phyloP scores from a whole-genome alignment of 768 basidiomycete genomes.

The Clathrus columnatus region DNA sequence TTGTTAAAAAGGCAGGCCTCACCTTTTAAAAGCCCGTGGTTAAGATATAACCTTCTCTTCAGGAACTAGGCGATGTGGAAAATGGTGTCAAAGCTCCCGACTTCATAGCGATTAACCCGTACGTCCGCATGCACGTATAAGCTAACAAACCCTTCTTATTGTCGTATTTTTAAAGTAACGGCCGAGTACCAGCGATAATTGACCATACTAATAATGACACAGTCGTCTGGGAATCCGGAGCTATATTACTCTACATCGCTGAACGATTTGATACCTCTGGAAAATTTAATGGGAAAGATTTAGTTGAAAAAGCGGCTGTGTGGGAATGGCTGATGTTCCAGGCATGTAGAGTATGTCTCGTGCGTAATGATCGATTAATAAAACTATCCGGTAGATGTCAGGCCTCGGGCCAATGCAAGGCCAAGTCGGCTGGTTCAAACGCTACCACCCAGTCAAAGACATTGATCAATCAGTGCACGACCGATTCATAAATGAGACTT shows the following conservation, averaged over 20 bases:
- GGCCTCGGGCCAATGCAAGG: conserved; percentile 5
- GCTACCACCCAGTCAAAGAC: conserved; percentile 13
- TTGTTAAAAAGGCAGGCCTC: background rate
- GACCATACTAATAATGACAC: conserved; percentile 52
- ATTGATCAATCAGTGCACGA: conserved; percentile 12
- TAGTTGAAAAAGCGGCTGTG: background rate
- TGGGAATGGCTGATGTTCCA: background rate
- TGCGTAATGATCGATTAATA: background rate
- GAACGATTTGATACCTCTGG: conserved; percentile 72
- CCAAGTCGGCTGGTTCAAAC: conserved; percentile 13
- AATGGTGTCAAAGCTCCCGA: conserved; percentile 1
- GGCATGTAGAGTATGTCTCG: background rate
- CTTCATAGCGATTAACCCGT: conserved; percentile 3
- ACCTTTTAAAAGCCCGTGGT: background rate
- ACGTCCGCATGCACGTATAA: too few species aligned
- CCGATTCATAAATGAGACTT: conserved; percentile 14
- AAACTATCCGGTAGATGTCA: background rate
- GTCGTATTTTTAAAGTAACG: conserved; percentile 26
- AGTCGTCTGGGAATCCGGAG: conserved; percentile 65
- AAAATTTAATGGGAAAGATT: conserved; percentile 35
- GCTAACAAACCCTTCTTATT: background rate
- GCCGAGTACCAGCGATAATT: conserved; percentile 57
- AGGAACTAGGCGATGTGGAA: conserved; percentile 1
- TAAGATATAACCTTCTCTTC: too few species aligned
- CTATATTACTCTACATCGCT: conserved; percentile 72